Evolutionary conservation across 768 basidiomycete species (phyloP).

Genomic region (Boletus rex-veris): DNA sequence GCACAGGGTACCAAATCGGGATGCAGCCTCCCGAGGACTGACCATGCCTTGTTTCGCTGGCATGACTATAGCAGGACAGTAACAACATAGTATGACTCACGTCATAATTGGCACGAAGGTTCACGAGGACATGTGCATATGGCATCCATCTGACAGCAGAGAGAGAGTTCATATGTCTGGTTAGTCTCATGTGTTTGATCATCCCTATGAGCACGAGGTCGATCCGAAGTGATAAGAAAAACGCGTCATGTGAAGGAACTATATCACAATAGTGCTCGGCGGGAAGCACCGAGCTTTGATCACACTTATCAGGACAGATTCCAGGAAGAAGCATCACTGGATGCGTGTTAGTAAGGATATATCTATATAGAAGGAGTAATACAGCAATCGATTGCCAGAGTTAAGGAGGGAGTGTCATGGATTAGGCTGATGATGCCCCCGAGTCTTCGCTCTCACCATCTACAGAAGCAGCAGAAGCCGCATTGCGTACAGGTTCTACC

Average conservation of each 20-base stretch:
- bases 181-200: conserved; percentile 6
- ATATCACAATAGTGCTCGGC: neutral
- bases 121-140: conserved; percentile 14
- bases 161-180: neutral
- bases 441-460: conserved; percentile 63
- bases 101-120: neutral
- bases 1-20: conserved; percentile 12
- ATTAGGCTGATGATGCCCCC: conserved; percentile 33
- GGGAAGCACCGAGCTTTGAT: conserved; percentile 14
- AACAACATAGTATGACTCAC: neutral
- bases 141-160: conserved; percentile 12
- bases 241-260: conserved; percentile 11
- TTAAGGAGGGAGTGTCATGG: conserved; percentile 24
- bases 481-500: conserved; percentile 65
- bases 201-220: conserved; percentile 6
- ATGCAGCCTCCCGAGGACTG: conserved; percentile 6
- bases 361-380: conserved; percentile 35
- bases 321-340: conserved; percentile 16
- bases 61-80: conserved; percentile 3
- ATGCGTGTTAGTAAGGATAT: conserved; percentile 21
- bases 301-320: conserved; percentile 19
- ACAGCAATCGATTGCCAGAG: conserved; percentile 27
- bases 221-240: conserved; percentile 1
- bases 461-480: conserved; percentile 38
- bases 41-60: conserved; percentile 7